Evolutionary conservation across 495 filamentous ascomycete genomes (phyloP).

Genomic region (Polyplosphaeria fusca): DNA sequence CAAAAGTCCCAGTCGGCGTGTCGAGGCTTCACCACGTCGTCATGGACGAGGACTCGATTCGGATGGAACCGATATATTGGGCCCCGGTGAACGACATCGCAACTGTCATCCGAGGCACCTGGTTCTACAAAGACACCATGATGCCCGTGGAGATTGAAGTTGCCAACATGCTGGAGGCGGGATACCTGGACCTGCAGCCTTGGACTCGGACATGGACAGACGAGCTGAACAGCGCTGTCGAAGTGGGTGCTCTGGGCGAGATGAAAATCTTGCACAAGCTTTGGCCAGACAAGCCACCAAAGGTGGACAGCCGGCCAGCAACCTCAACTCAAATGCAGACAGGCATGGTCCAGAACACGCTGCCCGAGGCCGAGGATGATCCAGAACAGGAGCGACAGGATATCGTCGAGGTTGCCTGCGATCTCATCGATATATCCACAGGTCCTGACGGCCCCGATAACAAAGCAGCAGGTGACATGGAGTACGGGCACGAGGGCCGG

Average conservation of each 20-base stretch:
- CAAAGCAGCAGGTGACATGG: constrained; percentile 39
- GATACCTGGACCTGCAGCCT: constrained; percentile 78
- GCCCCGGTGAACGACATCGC: constrained; percentile 89
- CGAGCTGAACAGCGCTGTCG: constrained; percentile 84
- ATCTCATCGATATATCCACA: constrained; percentile 43
- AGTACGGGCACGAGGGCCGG: constrained; percentile 38
- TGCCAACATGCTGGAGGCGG: constrained; percentile 86
- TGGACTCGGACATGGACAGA: constrained; percentile 94
- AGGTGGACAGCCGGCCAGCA: constrained; percentile 41
- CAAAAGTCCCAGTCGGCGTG: constrained; percentile 43
- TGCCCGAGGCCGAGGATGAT: constrained; percentile 26
- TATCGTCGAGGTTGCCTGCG: constrained; percentile 38
- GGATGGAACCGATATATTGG: constrained; percentile 98
- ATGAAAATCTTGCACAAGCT: constrained; percentile 80
- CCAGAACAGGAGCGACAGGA: constrained; percentile 39
- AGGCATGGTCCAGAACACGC: constrained; percentile 31
- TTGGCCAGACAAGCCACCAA: constrained; percentile 61
- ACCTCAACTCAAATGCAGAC: constrained; percentile 27
- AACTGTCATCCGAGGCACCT: constrained; percentile 78
- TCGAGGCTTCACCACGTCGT: constrained; percentile 44
- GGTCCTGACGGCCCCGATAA: constrained; percentile 42
- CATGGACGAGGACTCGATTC: constrained; percentile 35
- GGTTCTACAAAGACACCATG: constrained; percentile 97
- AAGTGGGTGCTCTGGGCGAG: constrained; percentile 86
- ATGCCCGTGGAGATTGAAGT: constrained; percentile 81